Evolutionary conservation across 306 rosid species (phyloP), one percentile per base, ranked within the genome.

Genomic region (Glycyrrhiza uralensis): DNA sequence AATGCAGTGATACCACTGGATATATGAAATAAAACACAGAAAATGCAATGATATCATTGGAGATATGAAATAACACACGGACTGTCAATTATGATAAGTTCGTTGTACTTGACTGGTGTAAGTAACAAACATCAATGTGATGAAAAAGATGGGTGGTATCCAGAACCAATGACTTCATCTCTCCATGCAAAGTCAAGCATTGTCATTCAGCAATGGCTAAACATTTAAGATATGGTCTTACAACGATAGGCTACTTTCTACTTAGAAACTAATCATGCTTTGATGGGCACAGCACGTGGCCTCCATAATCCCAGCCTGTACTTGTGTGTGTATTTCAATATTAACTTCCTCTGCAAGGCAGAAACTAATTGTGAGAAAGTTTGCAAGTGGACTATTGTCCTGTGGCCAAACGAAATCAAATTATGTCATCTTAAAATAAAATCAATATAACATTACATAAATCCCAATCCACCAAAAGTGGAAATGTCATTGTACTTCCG

Each of bases 241-340:
- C 24, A 73, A 60, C 4, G 45, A 36, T 67, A 23, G 17, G 72
- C 71, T 44, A 46, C 82, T 2, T 71, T 15, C 78, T 70, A 60
- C 54, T 5, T 26, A 54, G 24, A 56, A 38, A 73, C 49, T 57
- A 72, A 62, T 85, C 82, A 87, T 11, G 85, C 46, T 63, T 86
- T 89, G 59, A 86, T 7, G 17, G 73, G 78, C 42, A 72, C 83
- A 30, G 86, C 88, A 28, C 77, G 87, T 38, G 97, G 98, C 80
- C 90, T 88, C 97, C 97, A 93, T 6, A 90, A 83, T 81, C 98
- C 97, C 41, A 90, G 82, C 83, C 92, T 78, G 78, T 87, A 93
- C 85, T 93, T 90, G 85, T 93, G 97, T 46, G 87, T 54, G 54
- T 87, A 81, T 71, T 81, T 85, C 86, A 93, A 72, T 69, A 93